phyloP scores from a whole-genome alignment of 495 filamentous ascomycete species.

The Hypomontagnella submonticulosa region DNA sequence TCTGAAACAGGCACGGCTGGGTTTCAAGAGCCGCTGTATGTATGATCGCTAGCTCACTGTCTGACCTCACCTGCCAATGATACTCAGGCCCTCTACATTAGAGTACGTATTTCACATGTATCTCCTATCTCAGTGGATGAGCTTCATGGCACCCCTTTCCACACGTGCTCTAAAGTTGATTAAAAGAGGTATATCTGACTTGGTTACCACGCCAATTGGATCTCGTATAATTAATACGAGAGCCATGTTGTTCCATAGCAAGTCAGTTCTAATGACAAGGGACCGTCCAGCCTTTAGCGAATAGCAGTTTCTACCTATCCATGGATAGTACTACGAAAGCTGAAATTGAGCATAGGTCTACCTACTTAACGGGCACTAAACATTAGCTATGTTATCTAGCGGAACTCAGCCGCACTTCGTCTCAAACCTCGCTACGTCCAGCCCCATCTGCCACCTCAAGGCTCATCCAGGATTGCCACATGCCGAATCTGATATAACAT shows the following conservation, averaged over 20 bases:
- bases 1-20: constrained; percentile 36
- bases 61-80: constrained; percentile 22
- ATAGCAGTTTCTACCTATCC: background rate
- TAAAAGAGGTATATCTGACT: background rate
- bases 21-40: constrained; percentile 41
- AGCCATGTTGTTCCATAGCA: background rate
- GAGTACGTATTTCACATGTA: constrained; percentile 13
- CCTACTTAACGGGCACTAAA: constrained; percentile 17
- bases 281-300: background rate
- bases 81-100: background rate
- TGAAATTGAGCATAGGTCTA: background rate
- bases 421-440: constrained; percentile 2
- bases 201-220: constrained; percentile 2
- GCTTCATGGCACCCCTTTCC: background rate
- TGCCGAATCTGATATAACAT: too few relatives aligned
- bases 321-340: too few relatives aligned
- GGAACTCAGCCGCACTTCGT: constrained; percentile 25
- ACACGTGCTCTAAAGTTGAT: background rate
- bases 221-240: constrained; percentile 1
- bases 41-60: constrained; percentile 37
- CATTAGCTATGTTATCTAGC: background rate
- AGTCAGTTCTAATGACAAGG: background rate
- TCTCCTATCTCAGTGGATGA: constrained; percentile 5
- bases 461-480: background rate
- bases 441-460: background rate